Percentiles rank a stretch among this genome's conserved stretches.
Conservation (phyloP, 2,329 filamentous ascomycete genomes). For the Aspergillus persii region DNA sequence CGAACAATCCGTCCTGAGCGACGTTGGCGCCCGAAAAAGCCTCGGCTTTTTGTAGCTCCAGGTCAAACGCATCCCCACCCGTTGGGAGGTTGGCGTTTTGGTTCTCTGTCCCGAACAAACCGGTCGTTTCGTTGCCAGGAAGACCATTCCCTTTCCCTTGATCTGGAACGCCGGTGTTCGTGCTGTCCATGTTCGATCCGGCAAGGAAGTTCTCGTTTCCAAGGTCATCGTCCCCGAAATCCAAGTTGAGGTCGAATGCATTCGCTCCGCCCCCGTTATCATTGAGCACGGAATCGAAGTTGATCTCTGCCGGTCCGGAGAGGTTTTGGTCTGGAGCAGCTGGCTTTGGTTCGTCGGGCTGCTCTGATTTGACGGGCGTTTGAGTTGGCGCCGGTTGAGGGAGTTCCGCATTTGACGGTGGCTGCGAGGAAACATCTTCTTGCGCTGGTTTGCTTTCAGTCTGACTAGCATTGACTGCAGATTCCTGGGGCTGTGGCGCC, state of each 20-base stretch:
- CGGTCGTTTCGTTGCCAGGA: slow-evolving; percentile 23
- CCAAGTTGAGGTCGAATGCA: slow-evolving; percentile 40
- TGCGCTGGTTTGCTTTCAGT: slow-evolving; percentile 17
- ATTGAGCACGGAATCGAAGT: slow-evolving; percentile 42
- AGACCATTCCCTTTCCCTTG: slow-evolving; percentile 14
- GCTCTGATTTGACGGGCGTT: slow-evolving; percentile 23
- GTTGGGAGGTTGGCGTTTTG: slow-evolving; percentile 29
- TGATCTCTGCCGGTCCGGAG: slow-evolving; percentile 32
- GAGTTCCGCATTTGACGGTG: slow-evolving; percentile 14
- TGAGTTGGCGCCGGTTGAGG: slow-evolving; percentile 13
- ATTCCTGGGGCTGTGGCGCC: slow-evolving; percentile 18
- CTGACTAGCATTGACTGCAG: slow-evolving; percentile 18
- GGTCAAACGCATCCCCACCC: slow-evolving; percentile 36
- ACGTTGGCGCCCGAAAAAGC: slow-evolving; percentile 20
- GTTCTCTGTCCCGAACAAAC: slow-evolving; percentile 32
- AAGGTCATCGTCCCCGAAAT: slow-evolving; percentile 39
- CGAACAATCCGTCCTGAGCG: slow-evolving; percentile 17
- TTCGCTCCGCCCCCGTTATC: slow-evolving; percentile 29
- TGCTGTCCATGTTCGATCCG: slow-evolving; percentile 28
- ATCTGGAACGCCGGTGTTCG: slow-evolving; percentile 16
- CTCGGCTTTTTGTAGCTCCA: slow-evolving; percentile 34
- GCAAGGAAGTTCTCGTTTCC: slow-evolving; percentile 40
- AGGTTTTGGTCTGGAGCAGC: slow-evolving; percentile 22
- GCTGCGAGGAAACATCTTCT: slow-evolving; percentile 8
- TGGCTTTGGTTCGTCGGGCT: slow-evolving; percentile 14